A percentile compares a stretch with the other conserved stretches of the same genome.
Conservation (phyloP, 441 rosid species). For the Kokia cookei region DNA sequence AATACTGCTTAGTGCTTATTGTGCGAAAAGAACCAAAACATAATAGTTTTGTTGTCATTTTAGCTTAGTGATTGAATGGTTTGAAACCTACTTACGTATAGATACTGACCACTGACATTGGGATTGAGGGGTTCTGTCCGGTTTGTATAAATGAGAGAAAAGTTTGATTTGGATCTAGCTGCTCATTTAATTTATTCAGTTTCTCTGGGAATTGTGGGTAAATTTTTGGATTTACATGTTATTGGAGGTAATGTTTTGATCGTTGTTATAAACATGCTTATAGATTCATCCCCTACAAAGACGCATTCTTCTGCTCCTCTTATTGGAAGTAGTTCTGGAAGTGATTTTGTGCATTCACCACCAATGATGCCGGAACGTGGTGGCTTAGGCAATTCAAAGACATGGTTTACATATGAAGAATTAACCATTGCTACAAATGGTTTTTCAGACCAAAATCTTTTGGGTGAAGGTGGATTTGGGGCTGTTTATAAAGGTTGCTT, state of each 20-base stretch:
- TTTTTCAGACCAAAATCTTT: slow-evolving; percentile 61
- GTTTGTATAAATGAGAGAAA: not conserved
- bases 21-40: not conserved
- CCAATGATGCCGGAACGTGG: slow-evolving; percentile 35
- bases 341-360: slow-evolving; percentile 33
- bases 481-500: slow-evolving; percentile 71
- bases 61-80: not conserved
- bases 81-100: not conserved
- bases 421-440: slow-evolving; percentile 62
- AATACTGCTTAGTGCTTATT: not conserved
- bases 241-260: not conserved
- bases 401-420: slow-evolving; percentile 68
- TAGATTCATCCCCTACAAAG: slow-evolving; percentile 49
- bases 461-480: slow-evolving; percentile 97
- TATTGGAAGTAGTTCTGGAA: slow-evolving; percentile 53
- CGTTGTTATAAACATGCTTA: slow-evolving; percentile 2
- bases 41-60: not conserved
- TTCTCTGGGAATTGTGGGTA: not conserved
- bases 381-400: slow-evolving; percentile 63
- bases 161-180: not conserved
- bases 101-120: not conserved
- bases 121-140: not conserved
- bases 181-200: not conserved
- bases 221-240: not conserved
- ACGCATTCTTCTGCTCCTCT: slow-evolving; percentile 55